phyloP scores from a whole-genome alignment of 345 rosid genomes.

The Moricandia arvensis region DNA sequence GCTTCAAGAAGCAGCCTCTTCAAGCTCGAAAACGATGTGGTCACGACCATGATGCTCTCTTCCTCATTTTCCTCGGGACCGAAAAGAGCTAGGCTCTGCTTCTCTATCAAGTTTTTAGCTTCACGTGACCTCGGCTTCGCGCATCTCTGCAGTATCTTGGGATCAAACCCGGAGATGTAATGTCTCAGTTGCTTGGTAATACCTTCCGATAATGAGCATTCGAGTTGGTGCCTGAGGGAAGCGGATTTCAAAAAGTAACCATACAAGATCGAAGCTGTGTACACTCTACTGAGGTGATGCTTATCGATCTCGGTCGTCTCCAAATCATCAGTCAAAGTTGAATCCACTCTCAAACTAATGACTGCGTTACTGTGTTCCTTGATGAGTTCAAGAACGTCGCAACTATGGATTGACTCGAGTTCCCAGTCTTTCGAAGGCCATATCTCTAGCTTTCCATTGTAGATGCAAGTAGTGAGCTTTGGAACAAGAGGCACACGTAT shows the following conservation, averaged over 20 bases:
- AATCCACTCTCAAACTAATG: constrained; percentile 64
- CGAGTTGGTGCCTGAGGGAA: constrained; percentile 64
- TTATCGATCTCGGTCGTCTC: constrained; percentile 61
- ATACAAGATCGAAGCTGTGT: constrained; percentile 68
- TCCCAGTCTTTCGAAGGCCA: constrained; percentile 87
- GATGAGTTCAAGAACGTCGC: constrained; percentile 68
- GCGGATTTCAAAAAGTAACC: constrained; percentile 88
- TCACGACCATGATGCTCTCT: constrained; percentile 50
- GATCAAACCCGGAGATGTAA: constrained; percentile 67
- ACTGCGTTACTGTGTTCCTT: constrained; percentile 66
- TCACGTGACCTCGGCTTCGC: constrained; percentile 67
- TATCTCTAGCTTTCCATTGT: constrained; percentile 76
- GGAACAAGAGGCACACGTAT: constrained; percentile 83
- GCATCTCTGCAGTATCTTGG: constrained; percentile 62
- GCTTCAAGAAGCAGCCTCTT: constrained; percentile 90
- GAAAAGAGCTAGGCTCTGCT: constrained; percentile 68
- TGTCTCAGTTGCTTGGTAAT: constrained; percentile 42
- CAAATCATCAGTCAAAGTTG: constrained; percentile 62
- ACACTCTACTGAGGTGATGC: constrained; percentile 51
- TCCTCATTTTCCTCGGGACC: constrained; percentile 49
- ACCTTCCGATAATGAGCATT: constrained; percentile 45
- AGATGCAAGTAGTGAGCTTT: constrained; percentile 71
- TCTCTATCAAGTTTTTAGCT: constrained; percentile 61
- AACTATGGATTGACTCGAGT: constrained; percentile 66
- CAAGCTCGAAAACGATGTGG: constrained; percentile 68